These are phyloP conservation scores for Coemansia sp. DNA, from an alignment of 192 early-diverging fungal genomes.

Conservation along the genomic window DNA sequence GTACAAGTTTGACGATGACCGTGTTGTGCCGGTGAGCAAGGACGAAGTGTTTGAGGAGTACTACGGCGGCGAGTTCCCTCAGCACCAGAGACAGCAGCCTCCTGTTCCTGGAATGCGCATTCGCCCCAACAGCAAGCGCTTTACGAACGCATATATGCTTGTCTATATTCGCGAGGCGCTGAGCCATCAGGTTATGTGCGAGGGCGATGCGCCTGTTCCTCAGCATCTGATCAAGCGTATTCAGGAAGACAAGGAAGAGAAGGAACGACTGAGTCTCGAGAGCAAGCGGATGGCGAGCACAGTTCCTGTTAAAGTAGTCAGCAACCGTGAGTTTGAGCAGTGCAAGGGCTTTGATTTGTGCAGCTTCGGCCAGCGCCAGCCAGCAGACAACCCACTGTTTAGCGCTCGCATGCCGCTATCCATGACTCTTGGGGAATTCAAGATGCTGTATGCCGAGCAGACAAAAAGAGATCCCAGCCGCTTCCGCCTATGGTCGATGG, in stretches of 20 bases:
- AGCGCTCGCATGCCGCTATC: slow-evolving; percentile 33
- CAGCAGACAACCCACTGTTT: slow-evolving; percentile 32
- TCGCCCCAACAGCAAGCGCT: slow-evolving; percentile 62
- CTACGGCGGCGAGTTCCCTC: slow-evolving; percentile 77
- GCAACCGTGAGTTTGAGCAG: slow-evolving; percentile 62
- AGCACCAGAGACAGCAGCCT: slow-evolving; percentile 17
- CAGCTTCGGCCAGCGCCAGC: slow-evolving; percentile 61
- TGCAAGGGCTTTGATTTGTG: slow-evolving; percentile 89
- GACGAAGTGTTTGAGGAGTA: slow-evolving; percentile 92
- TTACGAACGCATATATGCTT: slow-evolving; percentile 99
- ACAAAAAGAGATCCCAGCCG: slow-evolving; percentile 50
- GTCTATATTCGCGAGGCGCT: slow-evolving; percentile 88
- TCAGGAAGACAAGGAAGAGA: slow-evolving; percentile 59
- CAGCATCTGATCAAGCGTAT: slow-evolving; percentile 69
- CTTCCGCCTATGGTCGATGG: slow-evolving; percentile 83
- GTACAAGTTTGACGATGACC: slow-evolving; percentile 96
- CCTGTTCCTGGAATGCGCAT: slow-evolving; percentile 44
- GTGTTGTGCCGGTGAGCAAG: slow-evolving; percentile 74
- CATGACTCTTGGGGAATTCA: slow-evolving; percentile 49
- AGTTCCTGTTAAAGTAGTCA: slow-evolving; percentile 55
- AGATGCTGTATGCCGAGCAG: slow-evolving; percentile 50
- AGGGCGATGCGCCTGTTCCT: slow-evolving; percentile 73
- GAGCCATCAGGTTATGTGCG: slow-evolving; percentile 67
- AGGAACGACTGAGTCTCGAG: slow-evolving; percentile 65
- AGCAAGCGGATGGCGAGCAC: slow-evolving; percentile 61